Evolutionary conservation across 768 basidiomycete genomes (phyloP).

Genomic region (Naganishia onofrii): DNA sequence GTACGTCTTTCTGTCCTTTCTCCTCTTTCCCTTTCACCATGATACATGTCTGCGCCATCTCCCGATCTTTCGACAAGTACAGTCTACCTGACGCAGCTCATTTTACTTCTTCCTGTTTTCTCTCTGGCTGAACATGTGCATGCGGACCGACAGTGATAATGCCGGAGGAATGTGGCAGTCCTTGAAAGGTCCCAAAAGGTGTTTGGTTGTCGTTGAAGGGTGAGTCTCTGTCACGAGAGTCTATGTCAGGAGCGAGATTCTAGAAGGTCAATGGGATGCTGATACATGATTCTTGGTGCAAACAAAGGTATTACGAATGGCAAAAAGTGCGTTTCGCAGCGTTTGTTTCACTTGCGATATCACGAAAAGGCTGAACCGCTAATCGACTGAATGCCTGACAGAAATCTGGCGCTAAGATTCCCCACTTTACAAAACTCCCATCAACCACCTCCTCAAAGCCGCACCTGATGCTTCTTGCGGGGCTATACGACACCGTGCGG

Average conservation of each 20-base stretch:
- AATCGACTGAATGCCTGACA: slow-evolving; percentile 37
- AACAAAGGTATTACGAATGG: slow-evolving; percentile 87
- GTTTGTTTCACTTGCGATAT: neutral
- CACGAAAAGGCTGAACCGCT: neutral
- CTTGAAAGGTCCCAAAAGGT: slow-evolving; percentile 76
- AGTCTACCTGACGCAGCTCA: no score
- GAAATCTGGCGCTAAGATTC: slow-evolving; percentile 67
- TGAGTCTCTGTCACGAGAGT: slow-evolving; percentile 49
- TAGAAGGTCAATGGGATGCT: neutral
- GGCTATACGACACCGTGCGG: slow-evolving; percentile 70
- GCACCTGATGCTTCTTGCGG: slow-evolving; percentile 76
- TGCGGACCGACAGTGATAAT: slow-evolving; percentile 4
- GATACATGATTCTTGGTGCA: no score
- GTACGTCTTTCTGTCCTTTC: slow-evolving; percentile 31
- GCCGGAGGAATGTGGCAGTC: slow-evolving; percentile 76
- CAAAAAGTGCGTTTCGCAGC: slow-evolving; percentile 56
- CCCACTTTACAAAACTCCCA: slow-evolving; percentile 69
- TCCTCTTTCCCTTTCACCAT: neutral
- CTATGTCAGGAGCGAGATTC: neutral
- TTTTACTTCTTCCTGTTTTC: no score
- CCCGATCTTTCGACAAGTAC: no score
- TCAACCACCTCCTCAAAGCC: slow-evolving; percentile 53
- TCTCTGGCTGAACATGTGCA: no score
- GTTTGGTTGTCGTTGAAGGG: slow-evolving; percentile 79
- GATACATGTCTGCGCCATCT: no score